Percentiles rank a stretch among this genome's conserved stretches.
Conservation (phyloP, 306 rosid genomes). For the Bauhinia variegata region DNA sequence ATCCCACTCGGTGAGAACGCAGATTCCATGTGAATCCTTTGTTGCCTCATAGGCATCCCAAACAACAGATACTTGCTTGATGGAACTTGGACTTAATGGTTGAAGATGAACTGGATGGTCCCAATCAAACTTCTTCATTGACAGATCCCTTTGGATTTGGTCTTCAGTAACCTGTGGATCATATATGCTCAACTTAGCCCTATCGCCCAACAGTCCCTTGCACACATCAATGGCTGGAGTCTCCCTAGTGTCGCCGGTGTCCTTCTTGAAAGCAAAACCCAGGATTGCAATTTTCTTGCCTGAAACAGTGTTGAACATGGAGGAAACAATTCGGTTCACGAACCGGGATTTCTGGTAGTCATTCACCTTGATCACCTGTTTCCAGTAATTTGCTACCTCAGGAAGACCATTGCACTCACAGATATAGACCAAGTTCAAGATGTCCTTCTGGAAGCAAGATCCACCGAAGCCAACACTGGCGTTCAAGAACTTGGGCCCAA, state of each 20-base stretch:
- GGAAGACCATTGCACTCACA: constrained; percentile 96
- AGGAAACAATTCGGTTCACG: constrained; percentile 77
- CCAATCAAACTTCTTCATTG: constrained; percentile 91
- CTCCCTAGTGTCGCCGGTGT: constrained; percentile 91
- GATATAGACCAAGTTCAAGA: constrained; percentile 82
- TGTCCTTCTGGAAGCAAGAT: constrained; percentile 94
- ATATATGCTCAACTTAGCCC: constrained; percentile 72
- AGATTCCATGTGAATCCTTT: constrained; percentile 74
- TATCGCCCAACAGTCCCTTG: constrained; percentile 79
- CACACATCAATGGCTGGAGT: constrained; percentile 90
- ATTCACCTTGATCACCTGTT: constrained; percentile 87
- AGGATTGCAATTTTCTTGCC: constrained; percentile 79
- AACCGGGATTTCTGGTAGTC: constrained; percentile 88
- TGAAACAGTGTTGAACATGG: constrained; percentile 84
- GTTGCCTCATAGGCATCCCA: constrained; percentile 76
- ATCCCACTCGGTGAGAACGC: constrained; percentile 83
- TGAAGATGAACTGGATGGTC: constrained; percentile 86
- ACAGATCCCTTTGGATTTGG: constrained; percentile 70
- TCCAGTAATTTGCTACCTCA: constrained; percentile 92
- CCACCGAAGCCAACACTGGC: constrained; percentile 97
- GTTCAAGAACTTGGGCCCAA: constrained; percentile 83
- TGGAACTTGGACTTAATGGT: constrained; percentile 64
- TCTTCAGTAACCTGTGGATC: constrained; percentile 83
- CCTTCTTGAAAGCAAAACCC: constrained; percentile 92
- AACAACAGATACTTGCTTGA: constrained; percentile 63